Base-by-base conservation (phyloP, 169 alveolate species). In the Eimeria sp. region DNA sequence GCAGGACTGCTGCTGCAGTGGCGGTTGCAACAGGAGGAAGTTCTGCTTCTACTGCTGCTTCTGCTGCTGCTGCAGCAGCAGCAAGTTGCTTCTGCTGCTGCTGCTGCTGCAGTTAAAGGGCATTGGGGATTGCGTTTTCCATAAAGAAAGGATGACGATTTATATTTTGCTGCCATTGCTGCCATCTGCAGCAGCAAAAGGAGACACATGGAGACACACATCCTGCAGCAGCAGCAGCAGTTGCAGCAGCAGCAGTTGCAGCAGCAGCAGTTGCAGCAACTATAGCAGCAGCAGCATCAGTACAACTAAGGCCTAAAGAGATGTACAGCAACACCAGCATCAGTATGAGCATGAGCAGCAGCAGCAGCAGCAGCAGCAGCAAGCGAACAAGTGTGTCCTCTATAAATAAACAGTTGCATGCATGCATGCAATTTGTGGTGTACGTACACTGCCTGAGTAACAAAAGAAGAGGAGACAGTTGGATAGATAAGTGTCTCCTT, bases 91-190 rank as follows among this genome's bases (percentile, higher is more conserved):
- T 2, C 80, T 10, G 43, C 80, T n/a, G 76, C 76, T 16, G 76
- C 76, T 16, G 76, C 18, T 16, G 76, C 18, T 65, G 27, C 34
- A 16, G 76, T 3, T n/a, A 34, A 7, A 25, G 20, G 13, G 80
- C 80, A 22, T 43, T 10, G 0, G 27, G 7, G 25, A n/a, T 43
- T 70, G 30, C 22, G 65, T 90, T 90, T 6, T 90, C 95, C 27
- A 90, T 58, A 67, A 90, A 90, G 78, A 73, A 90, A 45, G 95
- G 95, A 57, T 90, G 95, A 49, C 89, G 58, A 75, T 75, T 75
- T 22, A 90, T 90, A 57, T 43, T 75, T 34, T 90, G 88, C 14
- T 49, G 54, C 95, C 95, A 90, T 30, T 90, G 89, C 20, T 13
- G 34, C 95, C 95, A 90, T 25, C 95, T 90, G 88, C 40, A 70